A percentile compares a stretch with the other conserved stretches of the same genome.
Evolutionary conservation across 768 basidiomycete species (phyloP).

Genomic region (Auriscalpium orientale): DNA sequence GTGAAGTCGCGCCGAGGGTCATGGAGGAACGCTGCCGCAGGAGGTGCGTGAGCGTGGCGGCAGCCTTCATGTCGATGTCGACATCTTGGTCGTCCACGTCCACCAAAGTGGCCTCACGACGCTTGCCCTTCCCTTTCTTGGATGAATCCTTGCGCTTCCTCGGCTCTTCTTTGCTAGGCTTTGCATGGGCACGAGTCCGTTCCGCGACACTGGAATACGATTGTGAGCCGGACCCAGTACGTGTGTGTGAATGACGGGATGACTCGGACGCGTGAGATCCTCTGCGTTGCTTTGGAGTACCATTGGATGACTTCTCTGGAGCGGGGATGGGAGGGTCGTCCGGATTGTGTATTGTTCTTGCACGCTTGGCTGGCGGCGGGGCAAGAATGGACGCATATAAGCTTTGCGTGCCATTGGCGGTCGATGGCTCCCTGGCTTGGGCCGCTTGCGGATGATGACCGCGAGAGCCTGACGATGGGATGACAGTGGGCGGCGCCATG

Average conservation of each 20-base stretch:
- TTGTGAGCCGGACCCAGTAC: constrained; percentile 3
- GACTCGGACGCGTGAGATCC: constrained; percentile 14
- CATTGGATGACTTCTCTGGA: constrained; percentile 27
- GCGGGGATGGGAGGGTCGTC: constrained; percentile 59
- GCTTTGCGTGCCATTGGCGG: constrained; percentile 42
- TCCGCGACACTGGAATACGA: constrained; percentile 13
- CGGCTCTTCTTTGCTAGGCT: constrained; percentile 3
- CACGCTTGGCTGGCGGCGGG: constrained; percentile 67
- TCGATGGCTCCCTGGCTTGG: constrained; percentile 22
- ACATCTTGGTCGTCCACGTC: constrained; percentile 34
- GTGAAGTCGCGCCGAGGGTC: constrained; percentile 47
- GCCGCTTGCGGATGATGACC: constrained; percentile 1
- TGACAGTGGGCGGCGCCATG: constrained; percentile 36
- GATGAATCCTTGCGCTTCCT: constrained; percentile 2
- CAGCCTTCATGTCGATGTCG: constrained; percentile 76
- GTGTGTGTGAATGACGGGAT: constrained; percentile 4
- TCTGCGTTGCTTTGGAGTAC: constrained; percentile 17
- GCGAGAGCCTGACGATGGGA: constrained; percentile 11
- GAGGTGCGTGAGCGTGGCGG: constrained; percentile 69
- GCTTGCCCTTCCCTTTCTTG: constrained; percentile 5
- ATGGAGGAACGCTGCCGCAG: constrained; percentile 58
- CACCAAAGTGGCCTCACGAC: constrained; percentile 2
- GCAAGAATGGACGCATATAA: constrained; percentile 72
- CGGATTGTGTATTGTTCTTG: constrained; percentile 72
- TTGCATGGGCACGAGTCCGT: constrained; percentile 13